Evolutionary conservation across 192 early-diverging fungal genomes (phyloP), one percentile per base, ranked within the genome.

Genomic region (Pilaira anomala): DNA sequence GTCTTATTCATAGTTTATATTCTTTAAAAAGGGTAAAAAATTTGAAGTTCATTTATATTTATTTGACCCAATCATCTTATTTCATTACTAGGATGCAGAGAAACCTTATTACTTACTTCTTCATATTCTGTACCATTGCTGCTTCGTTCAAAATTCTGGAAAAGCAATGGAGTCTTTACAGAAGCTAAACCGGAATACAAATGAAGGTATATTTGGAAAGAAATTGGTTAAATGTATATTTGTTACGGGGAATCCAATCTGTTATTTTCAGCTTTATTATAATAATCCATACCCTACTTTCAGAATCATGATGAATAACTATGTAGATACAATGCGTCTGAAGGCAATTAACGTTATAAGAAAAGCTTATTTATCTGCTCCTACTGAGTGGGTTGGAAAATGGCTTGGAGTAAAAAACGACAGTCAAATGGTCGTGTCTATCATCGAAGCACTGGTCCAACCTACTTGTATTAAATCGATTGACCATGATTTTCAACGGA

Each of bases 81-180:
- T 18, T 22, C 11, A 3, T 21, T 26, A 11, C 7, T 12, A 60
- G 40, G 19, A 60, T 3, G n/a, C 33, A 26, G 16, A 41, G 6
- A 60, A 60, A n/a, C 9, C 40, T 28, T 60, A 60, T 22, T 46
- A 60, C 26, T 6, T n/a, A n/a, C 16, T 40, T 7, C 41, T 60
- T 1, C 21, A 60, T 60, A 19, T 52, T 26, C 16, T 46, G 13
- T 46, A 5, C 14, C 42, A 44, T 45, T 48, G 22, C 24, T 48
- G 33, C 11, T 25, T 26, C 5, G 9, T 48, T 13, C 26, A 60
- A 25, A 40, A 60, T 13, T 0, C 14, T 24, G 13, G 11, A 22
- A 16, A 12, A 45, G 58, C 36, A 3, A 28, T 48, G 12, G 42
- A 48, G 3, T 14, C 19, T 14, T 41, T 60, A 5, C n/a, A 8